Evolutionary conservation across 23 red algal species (phyloP).

Genomic region (Agarophyton chilense): DNA sequence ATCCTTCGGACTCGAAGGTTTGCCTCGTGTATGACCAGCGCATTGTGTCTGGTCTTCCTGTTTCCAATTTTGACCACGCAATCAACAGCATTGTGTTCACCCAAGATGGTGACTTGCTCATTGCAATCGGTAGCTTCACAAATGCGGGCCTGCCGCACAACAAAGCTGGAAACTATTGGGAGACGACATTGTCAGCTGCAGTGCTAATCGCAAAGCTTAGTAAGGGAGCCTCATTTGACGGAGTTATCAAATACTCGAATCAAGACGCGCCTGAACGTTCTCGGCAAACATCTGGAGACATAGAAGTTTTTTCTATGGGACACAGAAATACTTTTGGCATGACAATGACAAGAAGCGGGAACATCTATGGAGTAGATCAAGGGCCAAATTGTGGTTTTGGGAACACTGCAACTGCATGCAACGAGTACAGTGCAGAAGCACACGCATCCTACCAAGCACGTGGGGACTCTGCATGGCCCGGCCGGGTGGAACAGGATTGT

Average conservation of each 20-base stretch:
- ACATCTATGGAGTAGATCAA: conserved; percentile 49
- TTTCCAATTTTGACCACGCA: conserved; percentile 61
- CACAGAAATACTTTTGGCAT: conserved; percentile 63
- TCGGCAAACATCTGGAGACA: conserved; percentile 43
- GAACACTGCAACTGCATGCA: conserved; percentile 59
- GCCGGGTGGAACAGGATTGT: conserved; percentile 14
- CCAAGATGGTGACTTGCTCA: conserved; percentile 61
- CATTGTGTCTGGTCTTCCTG: conserved; percentile 57
- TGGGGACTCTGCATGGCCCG: not conserved
- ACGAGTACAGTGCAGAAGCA: conserved; percentile 6
- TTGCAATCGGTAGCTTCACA: conserved; percentile 69
- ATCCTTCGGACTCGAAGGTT: conserved; percentile 17
- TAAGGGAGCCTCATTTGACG: conserved; percentile 40
- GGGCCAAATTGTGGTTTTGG: conserved; percentile 67
- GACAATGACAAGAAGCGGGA: conserved; percentile 32
- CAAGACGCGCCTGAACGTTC: not conserved
- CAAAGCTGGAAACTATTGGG: conserved; percentile 47
- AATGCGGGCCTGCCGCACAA: conserved; percentile 53
- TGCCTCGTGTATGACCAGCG: conserved; percentile 65
- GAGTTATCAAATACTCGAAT: conserved; percentile 36
- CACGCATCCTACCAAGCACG: not conserved
- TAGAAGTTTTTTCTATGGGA: conserved; percentile 59
- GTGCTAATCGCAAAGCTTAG: conserved; percentile 40
- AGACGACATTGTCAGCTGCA: conserved; percentile 60
- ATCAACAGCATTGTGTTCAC: conserved; percentile 52